These are phyloP conservation scores for Metarhizium anisopliae DNA, from an alignment of 2,329 filamentous ascomycete genomes.

Conservation along the genomic window DNA sequence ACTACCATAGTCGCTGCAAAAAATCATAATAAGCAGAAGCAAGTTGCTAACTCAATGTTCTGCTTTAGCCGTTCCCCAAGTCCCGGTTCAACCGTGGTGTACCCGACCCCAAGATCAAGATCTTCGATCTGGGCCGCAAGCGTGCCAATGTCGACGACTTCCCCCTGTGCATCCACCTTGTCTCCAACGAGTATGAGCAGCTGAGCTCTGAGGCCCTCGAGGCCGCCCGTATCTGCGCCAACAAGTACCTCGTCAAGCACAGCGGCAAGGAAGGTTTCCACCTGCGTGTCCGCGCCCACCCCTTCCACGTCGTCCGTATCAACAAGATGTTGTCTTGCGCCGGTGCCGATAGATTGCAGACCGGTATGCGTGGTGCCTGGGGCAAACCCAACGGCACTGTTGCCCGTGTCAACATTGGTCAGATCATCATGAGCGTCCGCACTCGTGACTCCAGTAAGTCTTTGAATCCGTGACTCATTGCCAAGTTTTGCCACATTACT, in stretches of 20 bases:
- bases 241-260: conserved; percentile 84
- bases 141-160: conserved; percentile 98
- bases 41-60: background rate
- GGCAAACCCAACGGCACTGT: conserved; percentile 99
- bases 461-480: background rate
- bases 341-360: conserved; percentile 99
- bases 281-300: conserved; percentile 79
- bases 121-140: conserved; percentile 99
- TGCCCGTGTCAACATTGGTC: conserved; percentile 99
- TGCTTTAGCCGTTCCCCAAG: conserved; percentile 83
- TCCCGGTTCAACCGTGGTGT: conserved; percentile 99
- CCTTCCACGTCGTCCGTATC: conserved; percentile 99
- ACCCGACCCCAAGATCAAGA: conserved; percentile 74
- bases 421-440: conserved; percentile 95
- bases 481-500: conserved; percentile 11
- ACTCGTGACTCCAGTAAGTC: conserved; percentile 83
- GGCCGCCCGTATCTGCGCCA: conserved; percentile 99
- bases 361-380: conserved; percentile 99
- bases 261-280: conserved; percentile 68
- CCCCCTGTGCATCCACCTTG: conserved; percentile 97
- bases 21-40: background rate
- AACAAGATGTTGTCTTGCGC: conserved; percentile 99
- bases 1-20: background rate
- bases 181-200: conserved; percentile 99
- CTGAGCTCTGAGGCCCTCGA: conserved; percentile 98